A percentile compares a stretch with the other conserved stretches of the same genome.
Conservation (phyloP, 2,329 filamentous ascomycete genomes). For the Apiospora koreana region DNA sequence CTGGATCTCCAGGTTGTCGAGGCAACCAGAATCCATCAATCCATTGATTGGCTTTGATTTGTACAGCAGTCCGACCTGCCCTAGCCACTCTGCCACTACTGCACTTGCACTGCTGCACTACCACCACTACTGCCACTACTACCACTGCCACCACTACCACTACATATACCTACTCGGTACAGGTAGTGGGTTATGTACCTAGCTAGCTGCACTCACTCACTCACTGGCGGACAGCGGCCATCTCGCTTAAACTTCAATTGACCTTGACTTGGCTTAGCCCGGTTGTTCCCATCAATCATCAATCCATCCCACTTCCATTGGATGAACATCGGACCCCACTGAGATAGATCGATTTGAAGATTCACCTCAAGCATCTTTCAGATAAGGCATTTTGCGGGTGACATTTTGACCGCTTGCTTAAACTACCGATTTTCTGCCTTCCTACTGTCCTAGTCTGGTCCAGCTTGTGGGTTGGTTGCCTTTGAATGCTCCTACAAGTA, state of each 20-base stretch:
- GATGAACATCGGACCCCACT: neutral
- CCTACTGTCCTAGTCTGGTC: neutral
- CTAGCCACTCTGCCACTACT: too few species aligned
- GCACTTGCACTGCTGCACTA: too few species aligned
- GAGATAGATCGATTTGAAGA: neutral
- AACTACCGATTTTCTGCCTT: neutral
- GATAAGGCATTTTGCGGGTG: neutral
- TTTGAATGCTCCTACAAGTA: neutral
- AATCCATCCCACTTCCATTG: neutral
- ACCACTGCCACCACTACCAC: too few species aligned
- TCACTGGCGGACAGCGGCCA: too few species aligned
- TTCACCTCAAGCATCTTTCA: neutral
- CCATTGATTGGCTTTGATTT: neutral
- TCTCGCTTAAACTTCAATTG: neutral
- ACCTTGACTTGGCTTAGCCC: too few species aligned
- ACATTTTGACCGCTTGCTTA: neutral
- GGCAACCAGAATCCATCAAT: neutral
- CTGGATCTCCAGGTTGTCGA: neutral
- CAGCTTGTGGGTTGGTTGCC: neutral
- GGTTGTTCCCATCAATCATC: too few species aligned
- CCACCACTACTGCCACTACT: too few species aligned
- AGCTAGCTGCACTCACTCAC: too few species aligned
- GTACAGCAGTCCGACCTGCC: neutral
- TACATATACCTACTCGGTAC: too few species aligned
- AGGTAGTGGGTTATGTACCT: too few species aligned